These are phyloP conservation scores for Paraphysoderma sedebokerense DNA, from an alignment of 371 early-diverging fungal genomes.

Conservation along the genomic window DNA sequence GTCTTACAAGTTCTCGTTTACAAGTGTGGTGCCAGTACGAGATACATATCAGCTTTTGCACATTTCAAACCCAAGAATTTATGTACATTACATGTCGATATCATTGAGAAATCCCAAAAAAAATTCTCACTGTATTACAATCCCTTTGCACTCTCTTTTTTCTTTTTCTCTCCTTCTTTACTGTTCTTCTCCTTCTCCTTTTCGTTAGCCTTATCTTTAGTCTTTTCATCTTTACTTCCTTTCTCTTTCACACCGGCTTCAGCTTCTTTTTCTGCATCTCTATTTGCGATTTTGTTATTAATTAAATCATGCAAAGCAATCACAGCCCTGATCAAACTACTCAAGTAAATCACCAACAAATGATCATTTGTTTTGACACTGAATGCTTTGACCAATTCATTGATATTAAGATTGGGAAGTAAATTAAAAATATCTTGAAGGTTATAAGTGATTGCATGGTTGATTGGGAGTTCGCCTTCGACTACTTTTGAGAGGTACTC, in stretches of 20 bases:
- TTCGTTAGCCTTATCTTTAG: constrained; percentile 11
- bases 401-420: constrained; percentile 66
- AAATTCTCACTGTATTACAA: background rate
- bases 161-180: constrained; percentile 9
- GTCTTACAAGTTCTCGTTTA: background rate
- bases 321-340: constrained; percentile 72
- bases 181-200: constrained; percentile 9
- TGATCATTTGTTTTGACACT: constrained; percentile 92
- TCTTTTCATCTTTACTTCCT: constrained; percentile 18
- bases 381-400: constrained; percentile 57
- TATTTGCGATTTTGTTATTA: constrained; percentile 50
- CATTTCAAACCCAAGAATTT: background rate
- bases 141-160: constrained; percentile 3
- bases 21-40: background rate
- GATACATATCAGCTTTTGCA: constrained; percentile 32
- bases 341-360: constrained; percentile 75
- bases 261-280: constrained; percentile 17
- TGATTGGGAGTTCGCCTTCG: constrained; percentile 50
- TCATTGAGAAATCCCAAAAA: constrained; percentile 4
- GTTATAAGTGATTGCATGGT: constrained; percentile 90
- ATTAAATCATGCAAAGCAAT: constrained; percentile 92
- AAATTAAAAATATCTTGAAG: constrained; percentile 92
- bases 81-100: constrained; percentile 2
- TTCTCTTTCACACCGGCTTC: constrained; percentile 15
- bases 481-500: constrained; percentile 77